A percentile compares a stretch with the other conserved stretches of the same genome.
phyloP scores from a whole-genome alignment of 805 yeast species.

The Spencermartinsiella europaea region DNA sequence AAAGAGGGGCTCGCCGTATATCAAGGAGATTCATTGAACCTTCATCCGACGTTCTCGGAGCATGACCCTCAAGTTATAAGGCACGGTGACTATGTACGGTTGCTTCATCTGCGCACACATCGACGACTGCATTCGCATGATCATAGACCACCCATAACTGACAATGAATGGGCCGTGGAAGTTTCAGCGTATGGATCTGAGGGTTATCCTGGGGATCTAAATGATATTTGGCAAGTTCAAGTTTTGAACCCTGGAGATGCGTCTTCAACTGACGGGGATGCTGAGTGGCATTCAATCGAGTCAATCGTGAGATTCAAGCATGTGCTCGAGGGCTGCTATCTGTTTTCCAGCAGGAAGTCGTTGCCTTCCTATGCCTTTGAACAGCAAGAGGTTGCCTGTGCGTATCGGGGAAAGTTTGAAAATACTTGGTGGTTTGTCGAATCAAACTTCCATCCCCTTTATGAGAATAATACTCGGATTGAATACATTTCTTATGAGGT shows the following conservation, averaged over 20 bases:
- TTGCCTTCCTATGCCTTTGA: slow-evolving; percentile 65
- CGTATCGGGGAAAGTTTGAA: slow-evolving; percentile 52
- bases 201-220: slow-evolving; percentile 47
- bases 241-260: slow-evolving; percentile 33
- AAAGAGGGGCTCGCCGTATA: not conserved
- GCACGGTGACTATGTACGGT: slow-evolving; percentile 33
- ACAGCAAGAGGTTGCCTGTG: slow-evolving; percentile 74
- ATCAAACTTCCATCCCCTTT: slow-evolving; percentile 46
- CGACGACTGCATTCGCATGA: slow-evolving; percentile 23
- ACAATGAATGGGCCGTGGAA: slow-evolving; percentile 22
- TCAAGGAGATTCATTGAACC: slow-evolving; percentile 5
- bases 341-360: slow-evolving; percentile 55
- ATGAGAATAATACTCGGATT: slow-evolving; percentile 14
- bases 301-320: slow-evolving; percentile 54
- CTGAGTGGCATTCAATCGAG: slow-evolving; percentile 40
- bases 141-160: slow-evolving; percentile 19
- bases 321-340: slow-evolving; percentile 50
- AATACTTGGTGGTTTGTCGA: slow-evolving; percentile 64
- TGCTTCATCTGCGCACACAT: slow-evolving; percentile 39
- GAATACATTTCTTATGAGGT: slow-evolving; percentile 13
- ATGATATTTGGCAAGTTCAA: slow-evolving; percentile 54
- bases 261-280: slow-evolving; percentile 17
- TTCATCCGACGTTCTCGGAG: slow-evolving; percentile 36
- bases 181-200: slow-evolving; percentile 46
- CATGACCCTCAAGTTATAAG: slow-evolving; percentile 44